Percentiles rank a stretch among this genome's conserved stretches.
These are phyloP conservation scores for Linum lewisii DNA, from an alignment of 345 rosid genomes.

Conservation along the genomic window DNA sequence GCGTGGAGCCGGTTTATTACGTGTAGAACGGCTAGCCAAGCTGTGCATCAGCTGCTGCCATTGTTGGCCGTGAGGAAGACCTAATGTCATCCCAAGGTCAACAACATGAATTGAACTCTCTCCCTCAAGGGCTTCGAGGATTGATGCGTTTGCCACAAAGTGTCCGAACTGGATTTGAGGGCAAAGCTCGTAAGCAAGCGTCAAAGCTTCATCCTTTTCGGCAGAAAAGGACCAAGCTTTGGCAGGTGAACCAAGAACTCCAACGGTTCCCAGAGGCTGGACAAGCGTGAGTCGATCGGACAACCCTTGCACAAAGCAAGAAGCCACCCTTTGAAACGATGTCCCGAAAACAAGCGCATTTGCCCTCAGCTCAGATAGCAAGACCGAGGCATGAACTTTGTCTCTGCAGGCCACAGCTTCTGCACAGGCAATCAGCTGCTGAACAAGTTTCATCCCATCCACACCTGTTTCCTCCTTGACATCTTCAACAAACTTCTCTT, in stretches of 20 bases:
- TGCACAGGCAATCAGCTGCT: conserved; percentile 42
- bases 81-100: conserved; percentile 38
- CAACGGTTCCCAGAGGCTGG: conserved; percentile 29
- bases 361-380: conserved; percentile 31
- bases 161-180: conserved; percentile 43
- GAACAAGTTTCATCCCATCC: conserved; percentile 37
- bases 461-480: conserved; percentile 13
- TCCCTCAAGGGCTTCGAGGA: conserved; percentile 50
- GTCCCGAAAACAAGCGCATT: conserved; percentile 37
- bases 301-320: conserved; percentile 41
- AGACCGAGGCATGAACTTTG: conserved; percentile 31
- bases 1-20: conserved; percentile 12
- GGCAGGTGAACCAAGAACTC: conserved; percentile 9
- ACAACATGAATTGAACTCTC: conserved; percentile 48
- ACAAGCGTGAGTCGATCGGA: conserved; percentile 34
- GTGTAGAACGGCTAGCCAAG: conserved; percentile 23
- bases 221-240: conserved; percentile 3
- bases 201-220: conserved; percentile 35
- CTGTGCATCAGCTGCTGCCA: conserved; percentile 30
- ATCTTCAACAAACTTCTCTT: conserved; percentile 11
- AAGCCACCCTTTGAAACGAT: conserved; percentile 40
- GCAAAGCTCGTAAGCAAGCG: conserved; percentile 32
- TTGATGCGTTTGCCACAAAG: conserved; percentile 32
- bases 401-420: conserved; percentile 57
- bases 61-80: conserved; percentile 30